Conservation (phyloP, 768 basidiomycete species). For the Phaeotremella skinneri region DNA sequence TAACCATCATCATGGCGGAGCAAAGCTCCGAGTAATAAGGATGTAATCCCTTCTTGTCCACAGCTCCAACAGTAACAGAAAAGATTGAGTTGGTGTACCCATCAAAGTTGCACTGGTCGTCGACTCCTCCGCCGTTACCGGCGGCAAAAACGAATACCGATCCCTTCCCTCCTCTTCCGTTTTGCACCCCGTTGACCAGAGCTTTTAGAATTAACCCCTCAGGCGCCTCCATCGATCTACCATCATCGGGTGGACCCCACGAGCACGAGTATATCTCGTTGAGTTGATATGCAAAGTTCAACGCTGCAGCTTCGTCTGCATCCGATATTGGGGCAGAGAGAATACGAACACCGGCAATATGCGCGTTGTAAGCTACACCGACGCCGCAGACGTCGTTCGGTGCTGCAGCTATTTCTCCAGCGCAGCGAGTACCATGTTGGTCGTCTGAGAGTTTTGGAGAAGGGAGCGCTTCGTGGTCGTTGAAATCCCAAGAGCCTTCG, state of each 20-base stretch:
- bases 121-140: slow-evolving; percentile 85
- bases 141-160: slow-evolving; percentile 96
- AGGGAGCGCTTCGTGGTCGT: slow-evolving; percentile 84
- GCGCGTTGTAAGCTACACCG: slow-evolving; percentile 87
- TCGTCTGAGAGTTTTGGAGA: slow-evolving; percentile 85
- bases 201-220: slow-evolving; percentile 87
- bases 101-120: slow-evolving; percentile 98
- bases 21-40: slow-evolving; percentile 98
- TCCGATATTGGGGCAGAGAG: slow-evolving; percentile 93
- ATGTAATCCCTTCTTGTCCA: slow-evolving; percentile 88
- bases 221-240: slow-evolving; percentile 89
- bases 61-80: slow-evolving; percentile 90
- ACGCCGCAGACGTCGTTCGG: slow-evolving; percentile 92
- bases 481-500: slow-evolving; percentile 90
- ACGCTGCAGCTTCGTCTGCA: slow-evolving; percentile 87
- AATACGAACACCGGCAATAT: slow-evolving; percentile 90
- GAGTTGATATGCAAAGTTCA: slow-evolving; percentile 90
- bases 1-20: slow-evolving; percentile 93
- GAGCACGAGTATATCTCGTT: slow-evolving; percentile 93
- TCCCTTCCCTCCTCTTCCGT: slow-evolving; percentile 83
- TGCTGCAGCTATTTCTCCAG: slow-evolving; percentile 89
- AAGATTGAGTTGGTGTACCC: slow-evolving; percentile 98
- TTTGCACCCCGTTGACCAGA: slow-evolving; percentile 86
- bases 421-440: slow-evolving; percentile 95
- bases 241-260: slow-evolving; percentile 98